A percentile compares a stretch with the other conserved stretches of the same genome.
Evolutionary conservation across 768 basidiomycete genomes (phyloP).

Genomic region (Clavaria fumosa): DNA sequence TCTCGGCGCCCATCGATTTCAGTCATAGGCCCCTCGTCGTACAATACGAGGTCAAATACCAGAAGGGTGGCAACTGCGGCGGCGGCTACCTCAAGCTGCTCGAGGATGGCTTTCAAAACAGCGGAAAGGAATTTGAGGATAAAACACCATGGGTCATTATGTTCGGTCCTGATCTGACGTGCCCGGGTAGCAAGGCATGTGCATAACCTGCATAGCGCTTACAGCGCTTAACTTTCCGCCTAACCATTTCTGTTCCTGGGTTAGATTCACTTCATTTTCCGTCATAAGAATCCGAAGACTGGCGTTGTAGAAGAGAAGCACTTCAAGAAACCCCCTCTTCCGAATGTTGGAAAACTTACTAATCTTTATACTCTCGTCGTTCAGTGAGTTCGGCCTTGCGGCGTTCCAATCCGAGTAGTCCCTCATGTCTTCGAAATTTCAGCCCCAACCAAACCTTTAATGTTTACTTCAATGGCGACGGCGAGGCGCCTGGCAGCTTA

Average conservation of each 20-base stretch:
- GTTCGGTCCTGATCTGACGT: slow-evolving; percentile 95
- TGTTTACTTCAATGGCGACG: slow-evolving; percentile 79
- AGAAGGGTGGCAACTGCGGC: slow-evolving; percentile 97
- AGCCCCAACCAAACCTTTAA: slow-evolving; percentile 93
- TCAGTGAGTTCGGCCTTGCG: slow-evolving; percentile 49
- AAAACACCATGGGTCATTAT: slow-evolving; percentile 91
- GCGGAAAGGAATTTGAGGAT: slow-evolving; percentile 85
- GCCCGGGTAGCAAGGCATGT: slow-evolving; percentile 75
- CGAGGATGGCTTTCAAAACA: slow-evolving; percentile 86
- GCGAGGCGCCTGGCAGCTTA: slow-evolving; percentile 62
- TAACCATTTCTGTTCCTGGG: slow-evolving; percentile 1
- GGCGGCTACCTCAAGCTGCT: slow-evolving; percentile 98
- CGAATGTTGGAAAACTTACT: slow-evolving; percentile 78
- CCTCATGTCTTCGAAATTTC: slow-evolving; percentile 1
- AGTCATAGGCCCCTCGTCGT: slow-evolving; percentile 77
- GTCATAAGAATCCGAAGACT: slow-evolving; percentile 85
- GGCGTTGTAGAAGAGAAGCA: slow-evolving; percentile 97
- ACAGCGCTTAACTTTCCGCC: slow-evolving; percentile 2
- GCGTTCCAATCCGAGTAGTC: not conserved
- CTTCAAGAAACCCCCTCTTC: slow-evolving; percentile 64
- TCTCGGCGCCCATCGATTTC: slow-evolving; percentile 65
- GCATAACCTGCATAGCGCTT: not conserved
- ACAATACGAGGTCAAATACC: slow-evolving; percentile 98
- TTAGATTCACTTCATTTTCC: slow-evolving; percentile 98
- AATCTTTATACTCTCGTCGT: slow-evolving; percentile 91